phyloP scores from a whole-genome alignment of 176 grass and related monocot species.

The Musa schizocarpa region DNA sequence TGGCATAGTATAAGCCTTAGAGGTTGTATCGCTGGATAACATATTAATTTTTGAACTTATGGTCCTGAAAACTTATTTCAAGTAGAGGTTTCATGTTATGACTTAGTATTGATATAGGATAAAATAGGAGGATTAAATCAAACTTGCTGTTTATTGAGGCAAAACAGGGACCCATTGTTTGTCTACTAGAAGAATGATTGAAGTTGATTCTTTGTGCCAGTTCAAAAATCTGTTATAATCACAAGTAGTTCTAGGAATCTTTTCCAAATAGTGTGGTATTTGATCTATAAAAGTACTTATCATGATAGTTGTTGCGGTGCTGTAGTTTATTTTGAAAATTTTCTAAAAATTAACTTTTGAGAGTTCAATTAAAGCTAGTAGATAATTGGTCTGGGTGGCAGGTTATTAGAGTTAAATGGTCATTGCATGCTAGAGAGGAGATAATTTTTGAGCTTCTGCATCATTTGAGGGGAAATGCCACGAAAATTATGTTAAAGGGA shows the following conservation, averaged over 20 bases:
- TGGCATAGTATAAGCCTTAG: no score
- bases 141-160: neutral
- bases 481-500: slow-evolving; percentile 56
- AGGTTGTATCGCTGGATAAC: neutral
- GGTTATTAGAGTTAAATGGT: slow-evolving; percentile 99
- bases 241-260: neutral
- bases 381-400: slow-evolving; percentile 6
- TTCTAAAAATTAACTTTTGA: neutral
- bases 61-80: no score
- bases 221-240: neutral
- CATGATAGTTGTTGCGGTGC: neutral
- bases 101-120: no score
- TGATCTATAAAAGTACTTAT: neutral
- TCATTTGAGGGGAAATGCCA: slow-evolving; percentile 59
- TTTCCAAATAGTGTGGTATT: neutral
- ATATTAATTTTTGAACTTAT: neutral
- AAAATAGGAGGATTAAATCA: neutral
- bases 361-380: neutral
- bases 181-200: neutral
- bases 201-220: neutral
- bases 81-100: no score
- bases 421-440: slow-evolving; percentile 95
- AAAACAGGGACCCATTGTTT: neutral
- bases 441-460: slow-evolving; percentile 77
- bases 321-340: neutral